Evolutionary conservation across 2,329 filamentous ascomycete genomes (phyloP).

Genomic region (Fusarium neocosmosporiellum): DNA sequence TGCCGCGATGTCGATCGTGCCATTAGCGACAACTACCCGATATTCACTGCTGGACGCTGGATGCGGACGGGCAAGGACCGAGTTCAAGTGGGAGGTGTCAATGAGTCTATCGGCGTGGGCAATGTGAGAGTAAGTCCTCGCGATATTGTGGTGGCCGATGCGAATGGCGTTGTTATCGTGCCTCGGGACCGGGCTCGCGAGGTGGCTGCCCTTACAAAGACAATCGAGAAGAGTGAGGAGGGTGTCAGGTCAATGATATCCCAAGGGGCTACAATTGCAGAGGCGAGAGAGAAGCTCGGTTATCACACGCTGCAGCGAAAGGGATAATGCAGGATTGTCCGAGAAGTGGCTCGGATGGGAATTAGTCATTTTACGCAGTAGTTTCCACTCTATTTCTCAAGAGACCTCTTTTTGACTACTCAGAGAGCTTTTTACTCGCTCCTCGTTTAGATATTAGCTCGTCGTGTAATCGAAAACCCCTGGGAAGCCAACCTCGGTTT

Average conservation of each 20-base stretch:
- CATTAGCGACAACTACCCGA: conserved; percentile 42
- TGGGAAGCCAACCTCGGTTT: neutral
- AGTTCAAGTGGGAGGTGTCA: neutral
- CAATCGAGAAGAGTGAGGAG: conserved; percentile 28
- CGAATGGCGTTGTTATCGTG: conserved; percentile 38
- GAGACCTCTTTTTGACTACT: neutral
- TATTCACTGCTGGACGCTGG: conserved; percentile 48
- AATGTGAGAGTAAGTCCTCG: conserved; percentile 42
- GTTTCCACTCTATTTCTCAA: neutral
- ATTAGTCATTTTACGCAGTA: neutral
- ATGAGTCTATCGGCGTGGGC: conserved; percentile 42
- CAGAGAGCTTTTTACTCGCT: neutral
- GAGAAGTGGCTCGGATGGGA: neutral
- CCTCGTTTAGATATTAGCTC: no score
- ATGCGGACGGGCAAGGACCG: conserved; percentile 41
- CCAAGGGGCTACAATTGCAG: conserved; percentile 17
- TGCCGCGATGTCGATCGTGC: conserved; percentile 48
- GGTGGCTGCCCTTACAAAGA: conserved; percentile 23
- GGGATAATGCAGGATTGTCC: neutral
- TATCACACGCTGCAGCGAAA: conserved; percentile 35
- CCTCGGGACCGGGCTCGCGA: conserved; percentile 27
- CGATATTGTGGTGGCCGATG: conserved; percentile 47
- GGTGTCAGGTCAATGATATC: conserved; percentile 24
- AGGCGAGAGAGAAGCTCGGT: conserved; percentile 27
- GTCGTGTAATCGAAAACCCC: neutral